phyloP scores from a whole-genome alignment of 345 rosid species.

The Heritiera fomes region DNA sequence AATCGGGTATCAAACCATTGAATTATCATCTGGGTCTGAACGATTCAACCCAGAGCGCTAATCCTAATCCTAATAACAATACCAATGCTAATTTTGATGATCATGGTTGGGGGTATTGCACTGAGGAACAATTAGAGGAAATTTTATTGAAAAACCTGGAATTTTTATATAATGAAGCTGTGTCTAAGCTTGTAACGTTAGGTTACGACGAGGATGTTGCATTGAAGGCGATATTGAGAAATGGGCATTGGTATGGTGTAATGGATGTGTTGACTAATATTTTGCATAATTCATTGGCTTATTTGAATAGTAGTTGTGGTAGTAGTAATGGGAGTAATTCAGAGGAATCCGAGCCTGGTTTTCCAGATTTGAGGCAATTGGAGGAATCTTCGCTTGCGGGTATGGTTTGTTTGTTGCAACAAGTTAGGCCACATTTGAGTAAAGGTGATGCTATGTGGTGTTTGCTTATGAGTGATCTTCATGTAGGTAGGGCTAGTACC shows the following conservation, averaged over 20 bases:
- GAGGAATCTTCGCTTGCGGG: constrained; percentile 79
- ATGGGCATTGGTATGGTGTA: constrained; percentile 86
- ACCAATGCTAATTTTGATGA: constrained; percentile 43
- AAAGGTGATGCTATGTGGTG: constrained; percentile 99
- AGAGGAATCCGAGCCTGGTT: constrained; percentile 58
- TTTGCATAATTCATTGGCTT: constrained; percentile 67
- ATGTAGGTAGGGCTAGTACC: constrained; percentile 74
- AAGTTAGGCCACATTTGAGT: constrained; percentile 75
- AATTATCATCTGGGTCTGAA: constrained; percentile 44
- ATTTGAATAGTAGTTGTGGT: constrained; percentile 51
- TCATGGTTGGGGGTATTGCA: constrained; percentile 78
- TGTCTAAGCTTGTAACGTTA: constrained; percentile 62
- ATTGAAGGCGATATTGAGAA: constrained; percentile 68
- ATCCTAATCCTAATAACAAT: constrained; percentile 27
- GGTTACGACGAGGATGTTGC: constrained; percentile 81
- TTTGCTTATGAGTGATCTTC: constrained; percentile 87
- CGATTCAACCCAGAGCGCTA: constrained; percentile 41
- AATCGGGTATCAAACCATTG: constrained; percentile 64
- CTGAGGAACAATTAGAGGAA: constrained; percentile 85
- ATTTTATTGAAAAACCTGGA: constrained; percentile 64
- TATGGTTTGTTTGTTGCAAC: constrained; percentile 86
- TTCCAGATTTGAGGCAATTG: constrained; percentile 71
- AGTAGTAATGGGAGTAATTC: constrained; percentile 38
- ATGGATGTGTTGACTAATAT: constrained; percentile 84
- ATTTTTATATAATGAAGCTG: constrained; percentile 60